Conservation (phyloP, 2,329 filamentous ascomycete species). For the Didymosphaeria variabile region DNA sequence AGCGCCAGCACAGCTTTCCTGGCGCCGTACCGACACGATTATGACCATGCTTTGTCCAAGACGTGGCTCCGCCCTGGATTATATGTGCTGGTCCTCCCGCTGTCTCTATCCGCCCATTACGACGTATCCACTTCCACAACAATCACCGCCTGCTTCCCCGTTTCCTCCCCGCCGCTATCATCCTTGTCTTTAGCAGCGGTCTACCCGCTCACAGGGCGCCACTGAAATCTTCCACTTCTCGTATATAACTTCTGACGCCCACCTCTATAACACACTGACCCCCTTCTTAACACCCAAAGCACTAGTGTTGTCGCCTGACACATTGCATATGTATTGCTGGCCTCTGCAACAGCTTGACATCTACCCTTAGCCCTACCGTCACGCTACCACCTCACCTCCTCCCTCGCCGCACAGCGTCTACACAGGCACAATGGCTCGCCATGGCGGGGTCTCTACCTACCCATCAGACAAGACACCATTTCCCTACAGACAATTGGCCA, state of each 20-base stretch:
- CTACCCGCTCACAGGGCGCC: slow-evolving; percentile 49
- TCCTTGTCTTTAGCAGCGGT: slow-evolving; percentile 46
- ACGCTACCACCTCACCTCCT: slow-evolving; percentile 22
- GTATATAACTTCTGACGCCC: slow-evolving; percentile 51
- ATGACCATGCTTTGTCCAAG: slow-evolving; percentile 35
- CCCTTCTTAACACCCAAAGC: slow-evolving; percentile 33
- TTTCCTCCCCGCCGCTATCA: slow-evolving; percentile 49
- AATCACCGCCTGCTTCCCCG: slow-evolving; percentile 50
- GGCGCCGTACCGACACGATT: slow-evolving; percentile 37
- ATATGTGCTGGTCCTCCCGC: slow-evolving; percentile 46
- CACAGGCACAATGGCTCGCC: slow-evolving; percentile 40
- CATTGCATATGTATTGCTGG: slow-evolving; percentile 45
- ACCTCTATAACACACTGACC: slow-evolving; percentile 40
- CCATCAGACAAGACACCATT: slow-evolving; percentile 56
- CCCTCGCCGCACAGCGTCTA: slow-evolving; percentile 24
- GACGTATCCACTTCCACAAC: slow-evolving; percentile 47
- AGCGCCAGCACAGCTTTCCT: slow-evolving; percentile 42
- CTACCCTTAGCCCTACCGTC: slow-evolving; percentile 13
- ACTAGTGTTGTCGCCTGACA: slow-evolving; percentile 32
- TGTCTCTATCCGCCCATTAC: slow-evolving; percentile 48
- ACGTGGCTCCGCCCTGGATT: slow-evolving; percentile 40
- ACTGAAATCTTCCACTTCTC: slow-evolving; percentile 50
- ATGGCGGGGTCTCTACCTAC: slow-evolving; percentile 38
- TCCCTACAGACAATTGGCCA: slow-evolving; percentile 66
- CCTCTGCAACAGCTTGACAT: slow-evolving; percentile 22